Evolutionary conservation across 192 early-diverging fungal genomes (phyloP).

Genomic region (Oehlia diaphana): DNA sequence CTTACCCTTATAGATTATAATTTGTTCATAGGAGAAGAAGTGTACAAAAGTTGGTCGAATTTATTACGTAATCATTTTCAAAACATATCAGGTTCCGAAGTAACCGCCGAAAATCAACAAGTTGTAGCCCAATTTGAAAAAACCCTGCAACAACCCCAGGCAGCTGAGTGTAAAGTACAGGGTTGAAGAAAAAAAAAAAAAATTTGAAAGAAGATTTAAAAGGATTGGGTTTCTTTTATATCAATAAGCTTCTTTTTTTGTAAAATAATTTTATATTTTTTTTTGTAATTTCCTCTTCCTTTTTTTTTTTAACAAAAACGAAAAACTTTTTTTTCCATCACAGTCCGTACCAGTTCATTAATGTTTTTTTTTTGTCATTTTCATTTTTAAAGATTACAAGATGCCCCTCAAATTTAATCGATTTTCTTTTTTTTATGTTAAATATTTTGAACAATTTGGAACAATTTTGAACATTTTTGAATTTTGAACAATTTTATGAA

Average conservation of each 20-base stretch:
- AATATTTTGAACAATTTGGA: too few species aligned
- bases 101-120: neutral
- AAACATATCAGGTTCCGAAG: neutral
- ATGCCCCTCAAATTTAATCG: too few species aligned
- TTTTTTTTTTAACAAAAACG: too few species aligned
- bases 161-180: neutral
- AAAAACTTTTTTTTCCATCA: too few species aligned
- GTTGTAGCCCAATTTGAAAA: neutral
- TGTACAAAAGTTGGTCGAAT: slow-evolving; percentile 53
- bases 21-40: slow-evolving; percentile 60
- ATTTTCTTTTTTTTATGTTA: too few species aligned
- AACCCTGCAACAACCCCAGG: neutral
- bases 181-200: neutral
- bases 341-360: too few species aligned
- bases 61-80: slow-evolving; percentile 34
- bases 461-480: too few species aligned
- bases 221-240: neutral
- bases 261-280: neutral
- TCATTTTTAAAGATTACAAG: too few species aligned
- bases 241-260: neutral
- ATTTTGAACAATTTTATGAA: too few species aligned
- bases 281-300: neutral
- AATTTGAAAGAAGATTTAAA: neutral
- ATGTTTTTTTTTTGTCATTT: too few species aligned
- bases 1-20: slow-evolving; percentile 76